phyloP scores from a whole-genome alignment of 352 stramenopile genomes.

The Phytophthora tentaculata region DNA sequence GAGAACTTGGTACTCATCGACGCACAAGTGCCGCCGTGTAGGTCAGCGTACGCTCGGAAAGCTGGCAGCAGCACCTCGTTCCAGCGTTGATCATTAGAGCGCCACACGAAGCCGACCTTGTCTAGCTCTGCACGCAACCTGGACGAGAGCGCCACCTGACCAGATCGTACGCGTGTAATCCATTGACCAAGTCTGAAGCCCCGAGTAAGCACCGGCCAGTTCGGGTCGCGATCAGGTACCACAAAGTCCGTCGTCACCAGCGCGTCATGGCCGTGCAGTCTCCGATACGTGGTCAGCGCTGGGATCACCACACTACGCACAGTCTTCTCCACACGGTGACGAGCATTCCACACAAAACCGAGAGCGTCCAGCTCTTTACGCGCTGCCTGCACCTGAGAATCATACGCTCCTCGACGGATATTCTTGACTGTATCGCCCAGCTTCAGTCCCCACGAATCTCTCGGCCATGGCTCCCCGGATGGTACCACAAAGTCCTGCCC shows the following conservation, averaged over 20 bases:
- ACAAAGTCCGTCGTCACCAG: constrained; percentile 77
- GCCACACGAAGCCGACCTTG: constrained; percentile 71
- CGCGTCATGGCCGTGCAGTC: constrained; percentile 50
- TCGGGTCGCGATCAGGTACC: constrained; percentile 56
- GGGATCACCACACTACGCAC: constrained; percentile 63
- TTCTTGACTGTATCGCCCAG: constrained; percentile 92
- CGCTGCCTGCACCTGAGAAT: constrained; percentile 77
- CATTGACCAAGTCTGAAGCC: constrained; percentile 77
- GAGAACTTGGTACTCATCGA: constrained; percentile 80
- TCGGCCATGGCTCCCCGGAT: constrained; percentile 69
- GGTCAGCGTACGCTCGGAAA: constrained; percentile 62
- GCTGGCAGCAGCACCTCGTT: constrained; percentile 67
- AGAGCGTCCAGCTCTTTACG: constrained; percentile 81
- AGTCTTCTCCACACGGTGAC: constrained; percentile 65
- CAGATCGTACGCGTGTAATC: constrained; percentile 69
- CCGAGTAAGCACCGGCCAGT: constrained; percentile 59
- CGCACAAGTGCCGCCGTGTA: constrained; percentile 59
- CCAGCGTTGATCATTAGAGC: constrained; percentile 77
- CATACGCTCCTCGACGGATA: constrained; percentile 87
- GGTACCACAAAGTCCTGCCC: constrained; percentile 93
- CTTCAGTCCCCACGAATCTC: constrained; percentile 82
- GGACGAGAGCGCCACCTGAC: constrained; percentile 47
- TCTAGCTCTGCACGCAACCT: constrained; percentile 62
- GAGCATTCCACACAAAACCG: constrained; percentile 93
- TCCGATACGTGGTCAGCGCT: constrained; percentile 55